These are phyloP conservation scores for Nicotiana sylvestris DNA, from an alignment of 257 asterid genomes.

Conservation along the genomic window DNA sequence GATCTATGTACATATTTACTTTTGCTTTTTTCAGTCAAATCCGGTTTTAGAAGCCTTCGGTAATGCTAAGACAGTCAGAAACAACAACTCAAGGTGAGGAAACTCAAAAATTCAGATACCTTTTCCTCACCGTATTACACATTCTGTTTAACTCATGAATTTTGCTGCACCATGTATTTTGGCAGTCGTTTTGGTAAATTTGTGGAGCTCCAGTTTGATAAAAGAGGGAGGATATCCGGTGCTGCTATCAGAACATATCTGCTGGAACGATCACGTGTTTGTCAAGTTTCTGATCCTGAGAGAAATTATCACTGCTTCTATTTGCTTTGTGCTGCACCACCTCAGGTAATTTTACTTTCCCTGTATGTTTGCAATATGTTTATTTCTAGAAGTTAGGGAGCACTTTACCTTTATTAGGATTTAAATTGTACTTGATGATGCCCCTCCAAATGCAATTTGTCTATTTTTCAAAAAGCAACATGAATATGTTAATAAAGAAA, in stretches of 20 bases:
- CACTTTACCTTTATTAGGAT: conserved; percentile 1
- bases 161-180: neutral
- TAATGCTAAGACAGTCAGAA: conserved; percentile 88
- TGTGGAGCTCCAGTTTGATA: conserved; percentile 87
- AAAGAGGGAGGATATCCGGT: conserved; percentile 69
- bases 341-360: conserved; percentile 40
- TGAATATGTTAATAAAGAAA: neutral
- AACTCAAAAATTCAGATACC: conserved; percentile 6
- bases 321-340: conserved; percentile 94
- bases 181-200: conserved; percentile 92
- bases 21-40: conserved; percentile 59
- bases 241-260: conserved; percentile 94
- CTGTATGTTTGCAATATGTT: neutral
- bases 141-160: conserved; percentile 10
- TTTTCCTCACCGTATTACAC: neutral
- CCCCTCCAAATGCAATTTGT: neutral
- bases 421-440: neutral
- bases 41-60: conserved; percentile 96
- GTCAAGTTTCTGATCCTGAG: conserved; percentile 91
- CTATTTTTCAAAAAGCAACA: neutral
- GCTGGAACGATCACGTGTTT: conserved; percentile 91
- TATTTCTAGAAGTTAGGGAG: neutral
- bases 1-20: neutral
- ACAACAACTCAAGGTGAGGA: conserved; percentile 80
- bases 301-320: conserved; percentile 94